Conservation (phyloP, 345 rosid genomes). For the Limnanthes douglasii region DNA sequence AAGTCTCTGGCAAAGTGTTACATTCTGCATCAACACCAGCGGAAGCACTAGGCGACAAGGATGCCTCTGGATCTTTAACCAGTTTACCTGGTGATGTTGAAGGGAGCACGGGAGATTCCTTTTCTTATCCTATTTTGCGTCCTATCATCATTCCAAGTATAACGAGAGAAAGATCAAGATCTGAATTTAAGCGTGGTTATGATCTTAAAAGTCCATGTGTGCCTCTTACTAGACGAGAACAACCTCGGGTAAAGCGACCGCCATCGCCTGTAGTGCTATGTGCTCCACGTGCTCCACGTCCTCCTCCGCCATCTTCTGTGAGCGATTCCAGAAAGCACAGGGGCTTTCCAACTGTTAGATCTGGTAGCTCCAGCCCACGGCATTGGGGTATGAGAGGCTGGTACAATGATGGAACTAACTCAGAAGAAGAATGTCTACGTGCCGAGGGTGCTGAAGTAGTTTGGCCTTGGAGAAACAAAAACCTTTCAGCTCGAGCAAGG, state of each 20-base stretch:
- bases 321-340: constrained; percentile 75
- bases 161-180: constrained; percentile 46
- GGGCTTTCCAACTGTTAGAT: constrained; percentile 91
- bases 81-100: constrained; percentile 49
- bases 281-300: constrained; percentile 90
- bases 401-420: constrained; percentile 56
- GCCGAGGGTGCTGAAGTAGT: constrained; percentile 85
- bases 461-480: constrained; percentile 92
- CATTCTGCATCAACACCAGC: constrained; percentile 38
- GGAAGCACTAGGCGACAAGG: constrained; percentile 51
- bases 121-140: constrained; percentile 75
- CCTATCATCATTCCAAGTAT: constrained; percentile 87
- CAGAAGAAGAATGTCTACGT: constrained; percentile 53
- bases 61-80: constrained; percentile 43
- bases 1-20: constrained; percentile 46
- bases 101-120: constrained; percentile 55
- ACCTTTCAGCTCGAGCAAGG: constrained; percentile 53
- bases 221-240: constrained; percentile 64
- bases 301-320: constrained; percentile 92
- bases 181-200: constrained; percentile 49
- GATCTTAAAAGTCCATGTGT: constrained; percentile 71
- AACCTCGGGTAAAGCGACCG: constrained; percentile 80
- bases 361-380: constrained; percentile 99
- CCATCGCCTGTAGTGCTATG: constrained; percentile 97
- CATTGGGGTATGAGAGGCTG: constrained; percentile 93